phyloP scores from a whole-genome alignment of 306 rosid species.

The Ziziphus jujuba region DNA sequence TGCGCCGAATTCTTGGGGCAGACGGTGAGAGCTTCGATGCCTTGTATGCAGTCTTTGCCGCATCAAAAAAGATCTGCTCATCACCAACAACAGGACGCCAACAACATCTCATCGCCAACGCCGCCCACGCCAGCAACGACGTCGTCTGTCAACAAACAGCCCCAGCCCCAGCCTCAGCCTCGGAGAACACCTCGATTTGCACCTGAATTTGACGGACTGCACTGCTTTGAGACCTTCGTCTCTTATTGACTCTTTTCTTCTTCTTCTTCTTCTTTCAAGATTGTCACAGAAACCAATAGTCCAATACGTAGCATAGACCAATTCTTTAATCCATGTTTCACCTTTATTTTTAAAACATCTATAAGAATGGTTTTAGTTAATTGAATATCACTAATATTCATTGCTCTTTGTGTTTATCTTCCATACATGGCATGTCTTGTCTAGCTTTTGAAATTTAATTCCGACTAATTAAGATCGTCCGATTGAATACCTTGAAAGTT shows the following conservation, averaged over 20 bases:
- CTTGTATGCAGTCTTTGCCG: neutral
- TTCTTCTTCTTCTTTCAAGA: neutral
- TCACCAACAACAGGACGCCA: neutral
- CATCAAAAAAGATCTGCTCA: no score
- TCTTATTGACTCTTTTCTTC: slow-evolving; percentile 6
- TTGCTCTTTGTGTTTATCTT: no score
- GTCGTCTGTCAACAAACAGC: neutral
- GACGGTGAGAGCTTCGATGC: slow-evolving; percentile 29
- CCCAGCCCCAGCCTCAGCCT: no score
- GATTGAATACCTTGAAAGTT: no score
- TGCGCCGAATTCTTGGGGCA: slow-evolving; percentile 40
- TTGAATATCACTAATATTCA: no score
- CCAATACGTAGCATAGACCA: no score
- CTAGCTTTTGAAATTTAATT: no score
- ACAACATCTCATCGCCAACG: neutral
- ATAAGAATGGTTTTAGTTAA: no score
- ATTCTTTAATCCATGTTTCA: no score
- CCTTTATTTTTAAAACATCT: no score
- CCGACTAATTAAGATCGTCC: no score
- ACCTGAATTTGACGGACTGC: slow-evolving; percentile 43
- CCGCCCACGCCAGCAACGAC: neutral
- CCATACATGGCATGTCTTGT: no score
- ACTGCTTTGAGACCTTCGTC: slow-evolving; percentile 47
- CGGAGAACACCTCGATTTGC: slow-evolving; percentile 25
- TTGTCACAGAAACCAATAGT: neutral